Percentiles rank a stretch among this genome's conserved stretches.
Conservation (phyloP, 2,329 filamentous ascomycete species). For the Madurella fahalii region DNA sequence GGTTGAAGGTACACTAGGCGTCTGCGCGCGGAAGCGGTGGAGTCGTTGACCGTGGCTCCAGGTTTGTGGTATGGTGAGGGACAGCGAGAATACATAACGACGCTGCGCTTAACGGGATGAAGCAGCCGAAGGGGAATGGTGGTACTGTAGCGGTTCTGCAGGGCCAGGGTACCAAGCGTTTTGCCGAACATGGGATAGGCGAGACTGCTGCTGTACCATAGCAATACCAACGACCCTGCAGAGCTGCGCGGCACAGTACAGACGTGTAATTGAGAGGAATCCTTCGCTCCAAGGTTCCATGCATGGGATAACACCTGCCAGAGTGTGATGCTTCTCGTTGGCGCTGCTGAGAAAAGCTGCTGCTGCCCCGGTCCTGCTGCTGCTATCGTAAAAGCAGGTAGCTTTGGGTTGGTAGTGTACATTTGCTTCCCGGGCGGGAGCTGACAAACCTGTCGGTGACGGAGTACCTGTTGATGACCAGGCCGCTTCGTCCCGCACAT, state of each 20-base stretch:
- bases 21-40: constrained; percentile 18
- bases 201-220: background rate
- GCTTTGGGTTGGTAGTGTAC: no score
- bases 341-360: background rate
- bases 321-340: no score
- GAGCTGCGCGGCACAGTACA: background rate
- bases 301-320: no score
- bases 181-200: constrained; percentile 18
- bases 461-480: background rate
- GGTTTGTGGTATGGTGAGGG: background rate
- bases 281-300: background rate
- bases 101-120: constrained; percentile 20
- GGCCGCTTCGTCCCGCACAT: constrained; percentile 11
- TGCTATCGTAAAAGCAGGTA: background rate
- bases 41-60: constrained; percentile 11
- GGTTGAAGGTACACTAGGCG: constrained; percentile 5
- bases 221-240: constrained; percentile 1
- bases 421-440: no score
- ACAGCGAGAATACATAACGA: constrained; percentile 11
- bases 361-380: no score
- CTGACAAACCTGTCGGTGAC: no score
- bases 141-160: constrained; percentile 3
- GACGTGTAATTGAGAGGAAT: background rate
- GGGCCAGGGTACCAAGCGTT: constrained; percentile 12
- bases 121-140: constrained; percentile 11